These are phyloP conservation scores for Clonostachys rhizophaga DNA, from an alignment of 2,329 filamentous ascomycete species.

Conservation along the genomic window DNA sequence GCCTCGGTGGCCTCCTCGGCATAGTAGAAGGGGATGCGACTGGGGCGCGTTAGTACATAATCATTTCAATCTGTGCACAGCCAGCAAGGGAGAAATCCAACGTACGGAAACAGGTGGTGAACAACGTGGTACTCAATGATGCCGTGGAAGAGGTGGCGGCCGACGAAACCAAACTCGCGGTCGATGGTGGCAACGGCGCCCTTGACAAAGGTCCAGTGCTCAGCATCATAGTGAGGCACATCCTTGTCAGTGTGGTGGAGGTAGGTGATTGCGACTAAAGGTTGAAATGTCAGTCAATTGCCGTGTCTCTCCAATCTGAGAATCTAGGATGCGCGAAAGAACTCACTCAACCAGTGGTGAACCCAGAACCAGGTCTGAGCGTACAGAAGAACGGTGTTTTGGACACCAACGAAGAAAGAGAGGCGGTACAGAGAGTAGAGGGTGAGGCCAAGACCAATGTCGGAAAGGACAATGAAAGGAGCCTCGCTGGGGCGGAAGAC, in stretches of 20 bases:
- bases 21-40: constrained; percentile 34
- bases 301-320: not conserved
- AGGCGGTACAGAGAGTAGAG: constrained; percentile 44
- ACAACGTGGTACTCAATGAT: constrained; percentile 57
- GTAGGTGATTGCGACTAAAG: constrained; percentile 65
- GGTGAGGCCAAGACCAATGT: constrained; percentile 53
- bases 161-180: constrained; percentile 57
- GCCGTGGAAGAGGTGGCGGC: constrained; percentile 58
- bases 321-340: not conserved
- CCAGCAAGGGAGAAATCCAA: not conserved
- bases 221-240: constrained; percentile 18
- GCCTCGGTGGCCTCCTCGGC: constrained; percentile 48
- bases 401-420: constrained; percentile 46
- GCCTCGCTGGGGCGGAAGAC: constrained; percentile 57
- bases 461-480: constrained; percentile 50
- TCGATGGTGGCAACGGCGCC: constrained; percentile 59
- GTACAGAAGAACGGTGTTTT: constrained; percentile 55
- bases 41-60: constrained; percentile 4
- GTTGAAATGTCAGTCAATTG: constrained; percentile 9
- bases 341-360: constrained; percentile 64
- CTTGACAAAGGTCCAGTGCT: constrained; percentile 52
- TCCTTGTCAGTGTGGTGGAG: constrained; percentile 66
- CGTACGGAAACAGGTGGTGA: constrained; percentile 49
- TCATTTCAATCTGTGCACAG: no score
- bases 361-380: constrained; percentile 64